These are phyloP conservation scores for Dichotomopilus funicola DNA, from an alignment of 2,329 filamentous ascomycete genomes.

Conservation along the genomic window DNA sequence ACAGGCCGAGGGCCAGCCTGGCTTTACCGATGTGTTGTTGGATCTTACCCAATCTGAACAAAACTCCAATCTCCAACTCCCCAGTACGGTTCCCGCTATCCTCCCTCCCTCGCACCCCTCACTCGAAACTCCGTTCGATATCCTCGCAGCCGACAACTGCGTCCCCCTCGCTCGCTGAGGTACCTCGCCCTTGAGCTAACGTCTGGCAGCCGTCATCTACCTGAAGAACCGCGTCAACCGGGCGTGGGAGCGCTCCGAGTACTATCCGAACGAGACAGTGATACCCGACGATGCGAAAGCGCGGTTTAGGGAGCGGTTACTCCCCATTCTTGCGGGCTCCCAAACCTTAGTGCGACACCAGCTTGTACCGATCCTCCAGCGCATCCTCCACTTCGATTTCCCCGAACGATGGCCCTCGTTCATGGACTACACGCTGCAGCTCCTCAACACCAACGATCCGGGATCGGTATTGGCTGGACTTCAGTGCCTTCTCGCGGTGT, in stretches of 20 bases:
- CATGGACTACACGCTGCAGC: conserved; percentile 82
- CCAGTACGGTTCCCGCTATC: conserved; percentile 57
- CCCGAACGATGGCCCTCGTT: conserved; percentile 91
- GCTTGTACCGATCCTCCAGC: conserved; percentile 88
- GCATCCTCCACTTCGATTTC: conserved; percentile 93
- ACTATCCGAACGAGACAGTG: conserved; percentile 62
- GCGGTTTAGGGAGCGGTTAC: conserved; percentile 77
- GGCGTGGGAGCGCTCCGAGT: conserved; percentile 76
- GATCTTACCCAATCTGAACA: conserved; percentile 87
- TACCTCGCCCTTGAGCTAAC: no score
- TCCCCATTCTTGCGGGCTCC: conserved; percentile 80
- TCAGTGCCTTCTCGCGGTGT: conserved; percentile 90
- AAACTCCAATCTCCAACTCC: conserved; percentile 75
- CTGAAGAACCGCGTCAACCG: conserved; percentile 95
- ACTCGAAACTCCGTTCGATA: background rate
- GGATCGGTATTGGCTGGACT: conserved; percentile 85
- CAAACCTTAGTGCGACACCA: conserved; percentile 80
- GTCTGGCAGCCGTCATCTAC: conserved; percentile 75
- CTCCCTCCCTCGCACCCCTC: conserved; percentile 14
- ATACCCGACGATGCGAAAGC: conserved; percentile 87
- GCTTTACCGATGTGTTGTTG: conserved; percentile 84
- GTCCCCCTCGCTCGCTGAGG: conserved; percentile 9
- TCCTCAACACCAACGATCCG: conserved; percentile 81
- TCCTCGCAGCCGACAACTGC: conserved; percentile 8
- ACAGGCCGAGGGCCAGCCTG: conserved; percentile 82